These are phyloP conservation scores for Zasmidium citrigriseum DNA, from an alignment of 2,329 filamentous ascomycete species.

Conservation along the genomic window DNA sequence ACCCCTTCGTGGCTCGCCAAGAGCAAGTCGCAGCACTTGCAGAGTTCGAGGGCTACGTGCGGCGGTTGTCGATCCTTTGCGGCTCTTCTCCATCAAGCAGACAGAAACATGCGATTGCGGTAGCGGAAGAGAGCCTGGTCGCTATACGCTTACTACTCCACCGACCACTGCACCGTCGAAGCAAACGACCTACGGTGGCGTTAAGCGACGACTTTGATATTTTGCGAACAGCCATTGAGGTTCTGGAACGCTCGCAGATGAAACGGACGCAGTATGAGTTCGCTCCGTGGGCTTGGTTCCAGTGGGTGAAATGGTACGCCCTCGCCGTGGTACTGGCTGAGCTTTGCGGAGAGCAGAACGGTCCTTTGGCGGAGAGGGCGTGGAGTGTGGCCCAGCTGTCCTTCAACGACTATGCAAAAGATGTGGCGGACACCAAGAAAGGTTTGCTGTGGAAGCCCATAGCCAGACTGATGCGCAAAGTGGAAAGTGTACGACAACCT, in stretches of 20 bases:
- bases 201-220: conserved; percentile 2
- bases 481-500: neutral
- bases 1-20: neutral
- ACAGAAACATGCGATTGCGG: conserved; percentile 2
- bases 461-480: conserved; percentile 8
- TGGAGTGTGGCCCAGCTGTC: conserved; percentile 11
- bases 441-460: conserved; percentile 19
- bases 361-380: conserved; percentile 1
- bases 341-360: conserved; percentile 4
- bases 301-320: conserved; percentile 18
- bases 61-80: neutral
- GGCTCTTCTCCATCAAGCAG: neutral
- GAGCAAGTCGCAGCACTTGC: conserved; percentile 5
- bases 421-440: conserved; percentile 11
- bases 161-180: conserved; percentile 10
- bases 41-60: conserved; percentile 8
- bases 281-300: conserved; percentile 13
- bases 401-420: conserved; percentile 13
- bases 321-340: conserved; percentile 15
- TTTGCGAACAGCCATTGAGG: conserved; percentile 9
- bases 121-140: conserved; percentile 8
- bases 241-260: conserved; percentile 11
- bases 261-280: conserved; percentile 6
- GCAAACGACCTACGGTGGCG: neutral
- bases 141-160: conserved; percentile 11